These are phyloP conservation scores for Vanrija humicola DNA, from an alignment of 1,284 basidiomycete genomes.

Conservation along the genomic window DNA sequence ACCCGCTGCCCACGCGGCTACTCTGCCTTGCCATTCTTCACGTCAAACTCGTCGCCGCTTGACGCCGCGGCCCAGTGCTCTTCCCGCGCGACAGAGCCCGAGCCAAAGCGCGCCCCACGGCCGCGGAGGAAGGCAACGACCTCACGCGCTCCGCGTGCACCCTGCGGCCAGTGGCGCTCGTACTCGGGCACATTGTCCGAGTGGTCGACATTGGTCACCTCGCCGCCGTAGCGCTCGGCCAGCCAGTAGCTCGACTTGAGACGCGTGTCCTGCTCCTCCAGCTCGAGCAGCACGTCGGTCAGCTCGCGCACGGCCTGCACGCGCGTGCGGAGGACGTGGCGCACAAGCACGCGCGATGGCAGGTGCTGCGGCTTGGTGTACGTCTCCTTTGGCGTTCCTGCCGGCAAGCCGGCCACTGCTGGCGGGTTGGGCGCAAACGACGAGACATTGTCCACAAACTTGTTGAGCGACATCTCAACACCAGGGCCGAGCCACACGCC, in stretches of 20 bases:
- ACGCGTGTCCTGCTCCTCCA: slow-evolving; percentile 51
- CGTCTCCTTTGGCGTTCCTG: slow-evolving; percentile 26
- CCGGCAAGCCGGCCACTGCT: slow-evolving; percentile 33
- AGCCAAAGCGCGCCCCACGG: slow-evolving; percentile 39
- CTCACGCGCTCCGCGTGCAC: slow-evolving; percentile 36
- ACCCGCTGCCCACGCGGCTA: neutral
- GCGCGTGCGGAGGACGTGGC: slow-evolving; percentile 76
- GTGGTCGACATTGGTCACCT: slow-evolving; percentile 20
- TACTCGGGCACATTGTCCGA: slow-evolving; percentile 24
- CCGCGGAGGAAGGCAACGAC: slow-evolving; percentile 43
- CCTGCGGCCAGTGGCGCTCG: slow-evolving; percentile 36
- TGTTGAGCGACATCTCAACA: slow-evolving; percentile 74
- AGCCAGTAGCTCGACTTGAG: slow-evolving; percentile 45
- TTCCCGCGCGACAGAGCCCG: slow-evolving; percentile 8
- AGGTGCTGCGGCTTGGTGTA: slow-evolving; percentile 53
- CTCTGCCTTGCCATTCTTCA: slow-evolving; percentile 5
- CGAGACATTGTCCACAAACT: slow-evolving; percentile 53
- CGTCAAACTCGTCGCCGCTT: slow-evolving; percentile 7
- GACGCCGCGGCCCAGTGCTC: slow-evolving; percentile 29
- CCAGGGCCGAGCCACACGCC: slow-evolving; percentile 81
- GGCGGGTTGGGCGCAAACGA: slow-evolving; percentile 41
- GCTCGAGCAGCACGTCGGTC: slow-evolving; percentile 62
- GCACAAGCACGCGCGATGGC: slow-evolving; percentile 73
- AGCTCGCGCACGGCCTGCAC: slow-evolving; percentile 71
- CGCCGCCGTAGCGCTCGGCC: slow-evolving; percentile 37